phyloP scores from a whole-genome alignment of 768 basidiomycete genomes.

The Naganishia randhawae region DNA sequence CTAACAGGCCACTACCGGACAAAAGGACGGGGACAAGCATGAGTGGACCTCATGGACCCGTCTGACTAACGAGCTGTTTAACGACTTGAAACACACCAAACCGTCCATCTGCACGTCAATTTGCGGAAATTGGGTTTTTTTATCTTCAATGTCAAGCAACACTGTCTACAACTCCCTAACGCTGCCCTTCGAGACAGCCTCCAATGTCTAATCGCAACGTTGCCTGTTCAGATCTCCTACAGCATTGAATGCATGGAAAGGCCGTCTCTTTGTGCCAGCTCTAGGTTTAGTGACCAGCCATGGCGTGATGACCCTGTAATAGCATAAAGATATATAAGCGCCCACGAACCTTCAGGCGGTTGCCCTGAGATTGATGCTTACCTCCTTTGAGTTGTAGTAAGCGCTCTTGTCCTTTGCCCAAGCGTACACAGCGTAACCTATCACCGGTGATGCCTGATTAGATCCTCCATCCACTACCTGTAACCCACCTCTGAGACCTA shows the following conservation, averaged over 20 bases:
- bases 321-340: no score
- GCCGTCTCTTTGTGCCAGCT: not conserved
- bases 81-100: not conserved
- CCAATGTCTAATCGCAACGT: not conserved
- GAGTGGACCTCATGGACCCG: no score
- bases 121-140: not conserved
- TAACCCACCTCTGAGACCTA: constrained; percentile 53
- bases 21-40: no score
- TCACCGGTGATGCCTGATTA: not conserved
- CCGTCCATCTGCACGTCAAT: not conserved
- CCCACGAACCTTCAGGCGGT: not conserved
- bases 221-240: not conserved
- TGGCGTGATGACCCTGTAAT: constrained; percentile 14
- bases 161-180: constrained; percentile 1
- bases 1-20: no score
- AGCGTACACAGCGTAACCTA: constrained; percentile 73
- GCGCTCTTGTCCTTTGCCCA: constrained; percentile 66
- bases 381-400: constrained; percentile 48
- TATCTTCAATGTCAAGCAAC: constrained; percentile 1
- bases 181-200: not conserved
- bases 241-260: not conserved
- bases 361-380: not conserved
- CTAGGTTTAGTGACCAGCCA: constrained; percentile 18
- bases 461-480: not conserved
- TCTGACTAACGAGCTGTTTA: no score